Conservation (phyloP, 2,329 filamentous ascomycete species). For the Aspergillus texensis region DNA sequence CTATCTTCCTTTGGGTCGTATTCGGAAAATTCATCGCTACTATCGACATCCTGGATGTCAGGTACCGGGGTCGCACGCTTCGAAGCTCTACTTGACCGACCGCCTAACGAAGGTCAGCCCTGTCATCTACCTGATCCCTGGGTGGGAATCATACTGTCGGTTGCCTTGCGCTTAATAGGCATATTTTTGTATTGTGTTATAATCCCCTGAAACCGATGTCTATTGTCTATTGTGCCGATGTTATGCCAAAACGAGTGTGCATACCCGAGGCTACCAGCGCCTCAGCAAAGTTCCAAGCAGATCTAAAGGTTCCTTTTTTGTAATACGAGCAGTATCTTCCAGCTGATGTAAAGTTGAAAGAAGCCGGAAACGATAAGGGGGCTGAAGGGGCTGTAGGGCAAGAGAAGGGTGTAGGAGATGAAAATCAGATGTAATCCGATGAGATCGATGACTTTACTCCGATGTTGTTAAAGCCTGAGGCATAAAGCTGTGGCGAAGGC, state of each 20-base stretch:
- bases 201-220: slow-evolving; percentile 9
- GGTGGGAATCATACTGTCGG: slow-evolving; percentile 48
- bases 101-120: slow-evolving; percentile 44
- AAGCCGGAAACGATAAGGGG: slow-evolving; percentile 2
- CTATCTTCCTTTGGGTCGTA: slow-evolving; percentile 53
- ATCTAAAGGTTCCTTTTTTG: no score
- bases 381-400: slow-evolving; percentile 1
- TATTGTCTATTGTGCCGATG: slow-evolving; percentile 21
- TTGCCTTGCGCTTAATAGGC: slow-evolving; percentile 73
- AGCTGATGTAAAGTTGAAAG: background rate
- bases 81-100: slow-evolving; percentile 49
- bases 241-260: slow-evolving; percentile 10
- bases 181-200: slow-evolving; percentile 45
- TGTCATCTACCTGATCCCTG: slow-evolving; percentile 22
- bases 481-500: slow-evolving; percentile 13
- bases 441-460: slow-evolving; percentile 7
- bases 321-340: background rate
- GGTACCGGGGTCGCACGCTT: slow-evolving; percentile 53
- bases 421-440: slow-evolving; percentile 4
- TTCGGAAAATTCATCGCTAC: slow-evolving; percentile 62
- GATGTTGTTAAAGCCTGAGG: slow-evolving; percentile 27
- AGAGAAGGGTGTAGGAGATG: slow-evolving; percentile 5
- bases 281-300: slow-evolving; percentile 18
- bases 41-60: slow-evolving; percentile 48
- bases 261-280: slow-evolving; percentile 26